Evolutionary conservation across 306 rosid genomes (phyloP), one percentile per base, ranked within the genome.

Genomic region (Prunus fruticosa): DNA sequence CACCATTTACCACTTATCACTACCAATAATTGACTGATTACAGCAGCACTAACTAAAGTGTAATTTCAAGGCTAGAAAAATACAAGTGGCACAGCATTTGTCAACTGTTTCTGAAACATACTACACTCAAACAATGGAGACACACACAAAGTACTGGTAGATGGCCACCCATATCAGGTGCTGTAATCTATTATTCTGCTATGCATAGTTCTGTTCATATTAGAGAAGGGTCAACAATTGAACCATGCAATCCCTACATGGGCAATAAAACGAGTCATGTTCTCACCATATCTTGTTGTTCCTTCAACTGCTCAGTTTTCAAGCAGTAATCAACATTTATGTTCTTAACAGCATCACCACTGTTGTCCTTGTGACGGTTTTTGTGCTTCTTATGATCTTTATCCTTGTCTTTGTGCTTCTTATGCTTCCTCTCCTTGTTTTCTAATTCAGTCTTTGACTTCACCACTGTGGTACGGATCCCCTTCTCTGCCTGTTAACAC

Each of bases 401-500:
- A 19, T 76, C 79, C 52, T 15, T 72, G 68, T 74, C 56, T 32
- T 58, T 56, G 18, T 46, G 65, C 68, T 38, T 84, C 46, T 69
- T 81, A 58, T 19, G 76, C 67, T 70, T 81, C 80, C 45, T 70
- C 71, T 47, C 80, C 61, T 64, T 69, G 63, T 65, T 79, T 32
- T 70, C 56, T 5, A 62, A 77, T 46, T 77, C 72, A 23, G 57
- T 19, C 69, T 80, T 80, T 14, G 53, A 56, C 77, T 73, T 84
- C 30, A 3, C 62, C 18, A 18, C 64, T 11, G 69, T 27, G 58
- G 79, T 80, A 8, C 52, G 43, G 10, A 53, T 76, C 69, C 84
- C 84, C 73, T 58, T 81, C 73, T 84, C 87, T 3, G 72, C 82
- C 87, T 78, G 68, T 73, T 8, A 49, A 65, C 32, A 54, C 46